phyloP scores from a whole-genome alignment of 2,329 filamentous ascomycete genomes.

The Plectosphaerella cucumerina region DNA sequence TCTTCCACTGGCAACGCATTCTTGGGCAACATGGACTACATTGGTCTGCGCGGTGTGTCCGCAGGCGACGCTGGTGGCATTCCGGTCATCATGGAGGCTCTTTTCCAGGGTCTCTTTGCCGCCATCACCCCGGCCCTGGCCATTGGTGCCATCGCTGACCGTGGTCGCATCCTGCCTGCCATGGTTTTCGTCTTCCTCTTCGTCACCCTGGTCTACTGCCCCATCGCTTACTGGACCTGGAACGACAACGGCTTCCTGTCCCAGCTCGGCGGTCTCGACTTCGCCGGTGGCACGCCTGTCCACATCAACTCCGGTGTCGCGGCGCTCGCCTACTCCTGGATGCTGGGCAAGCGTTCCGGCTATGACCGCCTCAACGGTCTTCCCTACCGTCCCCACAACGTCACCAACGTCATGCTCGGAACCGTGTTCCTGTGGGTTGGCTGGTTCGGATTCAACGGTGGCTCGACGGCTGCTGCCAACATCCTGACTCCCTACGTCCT shows the following conservation, averaged over 20 bases:
- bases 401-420: slow-evolving; percentile 68
- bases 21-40: slow-evolving; percentile 76
- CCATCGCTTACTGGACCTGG: slow-evolving; percentile 76
- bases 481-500: slow-evolving; percentile 86
- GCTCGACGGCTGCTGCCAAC: slow-evolving; percentile 75
- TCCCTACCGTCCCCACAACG: slow-evolving; percentile 68
- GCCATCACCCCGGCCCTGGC: slow-evolving; percentile 67
- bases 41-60: slow-evolving; percentile 75
- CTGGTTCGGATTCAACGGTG: slow-evolving; percentile 96
- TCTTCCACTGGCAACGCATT: slow-evolving; percentile 74
- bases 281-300: slow-evolving; percentile 71
- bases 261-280: slow-evolving; percentile 66
- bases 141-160: slow-evolving; percentile 57
- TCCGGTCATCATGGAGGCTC: slow-evolving; percentile 78
- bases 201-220: slow-evolving; percentile 68
- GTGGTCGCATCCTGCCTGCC: slow-evolving; percentile 57
- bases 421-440: slow-evolving; percentile 84
- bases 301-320: slow-evolving; percentile 70
- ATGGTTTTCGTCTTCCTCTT: slow-evolving; percentile 67
- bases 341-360: slow-evolving; percentile 65
- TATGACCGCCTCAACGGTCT: slow-evolving; percentile 58
- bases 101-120: slow-evolving; percentile 89
- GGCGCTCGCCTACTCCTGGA: slow-evolving; percentile 68
- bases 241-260: slow-evolving; percentile 69
- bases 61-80: slow-evolving; percentile 73